A percentile compares a stretch with the other conserved stretches of the same genome.
Evolutionary conservation across 2,329 filamentous ascomycete genomes (phyloP).

Genomic region (Penicillium griseofulvum): DNA sequence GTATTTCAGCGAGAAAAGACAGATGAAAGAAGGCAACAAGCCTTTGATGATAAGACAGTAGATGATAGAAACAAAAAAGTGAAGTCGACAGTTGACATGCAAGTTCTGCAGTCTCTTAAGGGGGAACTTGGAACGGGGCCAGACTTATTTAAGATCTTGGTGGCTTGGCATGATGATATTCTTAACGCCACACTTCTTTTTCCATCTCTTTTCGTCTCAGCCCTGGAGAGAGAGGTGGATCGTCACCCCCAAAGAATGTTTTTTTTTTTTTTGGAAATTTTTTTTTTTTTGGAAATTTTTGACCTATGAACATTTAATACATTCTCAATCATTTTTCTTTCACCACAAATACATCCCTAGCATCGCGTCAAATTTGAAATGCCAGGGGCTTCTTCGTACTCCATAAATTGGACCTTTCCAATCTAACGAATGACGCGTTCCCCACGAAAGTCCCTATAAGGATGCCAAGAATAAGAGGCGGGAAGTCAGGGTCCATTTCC

Average conservation of each 20-base stretch:
- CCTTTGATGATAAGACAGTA: conserved; percentile 10
- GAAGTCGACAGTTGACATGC: background rate
- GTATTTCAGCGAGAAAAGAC: conserved; percentile 30
- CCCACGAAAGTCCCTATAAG: conserved; percentile 8
- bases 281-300: background rate
- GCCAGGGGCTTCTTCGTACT: background rate
- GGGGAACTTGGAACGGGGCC: background rate
- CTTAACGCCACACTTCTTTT: conserved; percentile 1
- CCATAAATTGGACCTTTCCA: background rate
- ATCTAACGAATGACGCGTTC: conserved; percentile 17
- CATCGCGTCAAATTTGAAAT: conserved; percentile 12
- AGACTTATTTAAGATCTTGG: conserved; percentile 18
- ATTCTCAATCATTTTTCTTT: background rate
- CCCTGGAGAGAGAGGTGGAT: background rate
- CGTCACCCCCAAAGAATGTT: background rate
- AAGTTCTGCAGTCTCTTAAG: background rate
- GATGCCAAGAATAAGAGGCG: conserved; percentile 7
- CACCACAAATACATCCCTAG: background rate
- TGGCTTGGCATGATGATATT: conserved; percentile 9
- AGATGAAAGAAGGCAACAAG: conserved; percentile 17
- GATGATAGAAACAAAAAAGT: background rate
- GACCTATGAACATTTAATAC: background rate
- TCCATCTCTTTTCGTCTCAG: background rate
- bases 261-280: background rate
- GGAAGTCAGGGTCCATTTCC: conserved; percentile 9